Percentiles rank a stretch among this genome's conserved stretches.
Evolutionary conservation across 805 yeast species (phyloP).

Genomic region (Metschnikowia koreensis): DNA sequence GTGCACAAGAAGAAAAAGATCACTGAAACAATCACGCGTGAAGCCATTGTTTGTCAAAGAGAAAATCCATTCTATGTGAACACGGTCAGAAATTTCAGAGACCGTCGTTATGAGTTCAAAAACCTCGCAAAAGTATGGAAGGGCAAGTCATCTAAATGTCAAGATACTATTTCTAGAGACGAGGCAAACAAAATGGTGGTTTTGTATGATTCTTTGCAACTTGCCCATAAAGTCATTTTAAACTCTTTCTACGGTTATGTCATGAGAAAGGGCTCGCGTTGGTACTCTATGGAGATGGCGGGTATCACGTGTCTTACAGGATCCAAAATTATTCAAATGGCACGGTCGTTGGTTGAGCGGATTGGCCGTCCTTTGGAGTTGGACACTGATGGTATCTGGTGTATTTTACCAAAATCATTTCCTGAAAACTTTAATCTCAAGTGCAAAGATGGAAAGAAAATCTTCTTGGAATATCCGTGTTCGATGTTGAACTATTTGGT

Average conservation of each 20-base stretch:
- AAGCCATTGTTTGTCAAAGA: slow-evolving; percentile 92
- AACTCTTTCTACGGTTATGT: slow-evolving; percentile 98
- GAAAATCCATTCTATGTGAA: slow-evolving; percentile 96
- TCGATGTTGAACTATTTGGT: slow-evolving; percentile 93
- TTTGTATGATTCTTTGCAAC: slow-evolving; percentile 88
- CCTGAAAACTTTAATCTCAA: slow-evolving; percentile 83
- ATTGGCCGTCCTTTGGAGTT: slow-evolving; percentile 93
- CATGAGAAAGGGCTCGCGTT: slow-evolving; percentile 97
- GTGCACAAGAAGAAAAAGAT: slow-evolving; percentile 79
- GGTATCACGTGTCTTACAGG: slow-evolving; percentile 98
- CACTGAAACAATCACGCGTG: slow-evolving; percentile 82
- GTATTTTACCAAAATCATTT: slow-evolving; percentile 88
- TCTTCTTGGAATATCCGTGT: slow-evolving; percentile 86
- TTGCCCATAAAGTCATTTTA: slow-evolving; percentile 94
- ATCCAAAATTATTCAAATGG: slow-evolving; percentile 97
- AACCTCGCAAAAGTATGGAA: slow-evolving; percentile 94
- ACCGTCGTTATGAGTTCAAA: slow-evolving; percentile 93
- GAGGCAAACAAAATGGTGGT: slow-evolving; percentile 95
- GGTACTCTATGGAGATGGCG: slow-evolving; percentile 99
- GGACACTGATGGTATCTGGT: slow-evolving; percentile 99
- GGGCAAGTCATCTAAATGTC: slow-evolving; percentile 61
- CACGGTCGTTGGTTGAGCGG: slow-evolving; percentile 84
- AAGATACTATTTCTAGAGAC: slow-evolving; percentile 63
- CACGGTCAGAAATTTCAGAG: slow-evolving; percentile 92
- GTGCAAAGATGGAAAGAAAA: slow-evolving; percentile 71